Evolutionary conservation across 139 green algal species (phyloP).

Genomic region (Axilococcus clingmanii): DNA sequence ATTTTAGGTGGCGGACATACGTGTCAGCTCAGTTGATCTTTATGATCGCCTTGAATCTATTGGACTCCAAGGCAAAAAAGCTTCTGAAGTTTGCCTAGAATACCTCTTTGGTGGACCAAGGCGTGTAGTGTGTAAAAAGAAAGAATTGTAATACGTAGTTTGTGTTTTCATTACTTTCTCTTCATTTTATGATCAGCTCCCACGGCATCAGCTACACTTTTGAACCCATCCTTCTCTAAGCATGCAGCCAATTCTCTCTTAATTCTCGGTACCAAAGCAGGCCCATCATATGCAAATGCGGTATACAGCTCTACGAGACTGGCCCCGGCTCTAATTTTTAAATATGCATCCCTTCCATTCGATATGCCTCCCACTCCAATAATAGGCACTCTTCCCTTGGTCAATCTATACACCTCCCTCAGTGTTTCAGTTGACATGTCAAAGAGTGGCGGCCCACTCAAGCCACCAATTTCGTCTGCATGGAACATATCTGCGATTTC

Average conservation of each 20-base stretch:
- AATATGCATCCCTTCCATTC: constrained; percentile 80
- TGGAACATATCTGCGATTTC: constrained; percentile 34
- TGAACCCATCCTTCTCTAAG: constrained; percentile 67
- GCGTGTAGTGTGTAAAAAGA: not conserved
- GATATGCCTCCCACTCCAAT: constrained; percentile 84
- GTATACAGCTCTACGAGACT: constrained; percentile 95
- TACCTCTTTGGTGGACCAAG: too few relatives aligned
- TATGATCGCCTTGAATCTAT: too few relatives aligned
- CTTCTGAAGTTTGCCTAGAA: too few relatives aligned
- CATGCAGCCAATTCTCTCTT: constrained; percentile 74
- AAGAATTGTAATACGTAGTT: not conserved
- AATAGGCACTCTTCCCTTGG: constrained; percentile 74
- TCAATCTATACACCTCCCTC: constrained; percentile 83
- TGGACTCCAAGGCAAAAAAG: too few relatives aligned
- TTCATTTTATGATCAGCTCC: constrained; percentile 52
- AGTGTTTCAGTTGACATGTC: constrained; percentile 66
- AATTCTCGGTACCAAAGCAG: constrained; percentile 71
- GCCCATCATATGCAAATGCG: constrained; percentile 79
- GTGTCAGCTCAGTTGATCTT: too few relatives aligned
- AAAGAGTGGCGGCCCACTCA: constrained; percentile 80
- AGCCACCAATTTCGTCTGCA: constrained; percentile 57
- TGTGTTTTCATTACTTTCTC: constrained; percentile 7
- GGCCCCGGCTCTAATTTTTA: constrained; percentile 89
- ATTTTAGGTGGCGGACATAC: too few relatives aligned
- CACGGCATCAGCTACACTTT: constrained; percentile 64